Evolutionary conservation across 2,329 filamentous ascomycete genomes (phyloP).

Genomic region (Capronia americana): DNA sequence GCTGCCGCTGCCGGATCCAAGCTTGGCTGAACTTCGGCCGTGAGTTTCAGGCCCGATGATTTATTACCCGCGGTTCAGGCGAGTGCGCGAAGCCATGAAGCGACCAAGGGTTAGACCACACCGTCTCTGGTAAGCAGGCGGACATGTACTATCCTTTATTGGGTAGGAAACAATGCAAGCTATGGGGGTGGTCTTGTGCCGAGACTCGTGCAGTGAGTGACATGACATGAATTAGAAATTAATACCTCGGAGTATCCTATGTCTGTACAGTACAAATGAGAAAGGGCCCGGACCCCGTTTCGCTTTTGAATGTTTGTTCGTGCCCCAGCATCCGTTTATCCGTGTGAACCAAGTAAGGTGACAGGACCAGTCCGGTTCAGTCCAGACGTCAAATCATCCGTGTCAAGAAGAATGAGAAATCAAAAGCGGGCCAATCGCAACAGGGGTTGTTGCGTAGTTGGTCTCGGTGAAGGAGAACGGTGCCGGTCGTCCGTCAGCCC

Average conservation of each 20-base stretch:
- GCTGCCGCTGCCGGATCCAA: neutral
- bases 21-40: constrained; percentile 9
- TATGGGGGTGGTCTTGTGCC: no score
- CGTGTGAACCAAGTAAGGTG: neutral
- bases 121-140: constrained; percentile 1
- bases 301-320: neutral
- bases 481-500: neutral
- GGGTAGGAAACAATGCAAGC: neutral
- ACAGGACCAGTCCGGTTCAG: neutral
- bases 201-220: neutral
- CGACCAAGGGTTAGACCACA: neutral
- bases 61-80: constrained; percentile 16
- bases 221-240: neutral
- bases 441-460: neutral
- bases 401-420: neutral
- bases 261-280: neutral
- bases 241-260: neutral
- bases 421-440: neutral
- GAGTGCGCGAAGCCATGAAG: neutral
- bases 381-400: neutral
- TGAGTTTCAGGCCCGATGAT: neutral
- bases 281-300: neutral
- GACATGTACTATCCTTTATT: neutral
- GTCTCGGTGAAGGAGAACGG: neutral
- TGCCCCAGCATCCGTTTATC: neutral